Conservation (phyloP, 2,329 filamentous ascomycete species). For the Paecilomyces formosus region DNA sequence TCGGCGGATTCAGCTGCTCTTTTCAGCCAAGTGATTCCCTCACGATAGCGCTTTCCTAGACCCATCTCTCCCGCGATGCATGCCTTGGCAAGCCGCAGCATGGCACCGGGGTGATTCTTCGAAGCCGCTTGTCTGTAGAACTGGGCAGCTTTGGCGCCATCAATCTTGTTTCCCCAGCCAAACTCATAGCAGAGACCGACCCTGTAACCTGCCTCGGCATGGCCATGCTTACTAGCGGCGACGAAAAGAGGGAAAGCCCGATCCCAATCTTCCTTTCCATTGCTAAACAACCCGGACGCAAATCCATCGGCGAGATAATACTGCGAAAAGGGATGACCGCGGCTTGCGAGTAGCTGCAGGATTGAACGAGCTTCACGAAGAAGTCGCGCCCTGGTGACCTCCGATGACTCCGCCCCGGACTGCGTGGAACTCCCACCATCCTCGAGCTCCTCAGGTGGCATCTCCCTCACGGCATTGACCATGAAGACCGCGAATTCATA, state of each 20-base stretch:
- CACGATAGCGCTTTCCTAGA: conserved; percentile 70
- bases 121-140: conserved; percentile 85
- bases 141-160: conserved; percentile 85
- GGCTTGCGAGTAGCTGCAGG: conserved; percentile 75
- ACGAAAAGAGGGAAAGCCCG: conserved; percentile 89
- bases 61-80: conserved; percentile 87
- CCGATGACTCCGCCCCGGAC: conserved; percentile 15
- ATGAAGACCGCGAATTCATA: conserved; percentile 96
- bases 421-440: conserved; percentile 15
- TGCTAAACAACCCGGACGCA: conserved; percentile 89
- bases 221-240: conserved; percentile 90
- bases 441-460: conserved; percentile 48
- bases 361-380: conserved; percentile 84
- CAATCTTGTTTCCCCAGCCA: conserved; percentile 89
- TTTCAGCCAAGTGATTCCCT: conserved; percentile 95
- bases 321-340: conserved; percentile 91
- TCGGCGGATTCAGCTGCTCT: conserved; percentile 85
- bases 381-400: conserved; percentile 56
- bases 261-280: conserved; percentile 86
- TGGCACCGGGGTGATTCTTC: conserved; percentile 91
- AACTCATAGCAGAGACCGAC: conserved; percentile 95
- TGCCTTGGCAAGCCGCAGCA: conserved; percentile 83
- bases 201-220: conserved; percentile 91
- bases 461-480: conserved; percentile 79
- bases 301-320: conserved; percentile 96